Evolutionary conservation across 257 asterid species (phyloP).

Genomic region (Nicotiana tomentosiformis): DNA sequence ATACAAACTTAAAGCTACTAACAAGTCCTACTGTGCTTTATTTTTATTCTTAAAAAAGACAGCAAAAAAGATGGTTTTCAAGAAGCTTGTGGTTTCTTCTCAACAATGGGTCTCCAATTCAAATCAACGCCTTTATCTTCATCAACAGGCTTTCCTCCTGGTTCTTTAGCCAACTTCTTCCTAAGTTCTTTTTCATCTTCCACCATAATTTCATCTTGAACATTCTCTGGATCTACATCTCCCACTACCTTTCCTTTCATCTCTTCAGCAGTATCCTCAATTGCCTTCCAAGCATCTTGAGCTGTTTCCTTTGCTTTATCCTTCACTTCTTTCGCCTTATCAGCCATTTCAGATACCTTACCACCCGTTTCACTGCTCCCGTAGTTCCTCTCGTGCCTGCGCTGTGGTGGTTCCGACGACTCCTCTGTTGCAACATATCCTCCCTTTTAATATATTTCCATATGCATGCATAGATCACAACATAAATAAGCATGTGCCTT

Average conservation of each 20-base stretch:
- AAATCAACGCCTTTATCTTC: constrained; percentile 26
- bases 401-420: neutral
- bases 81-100: constrained; percentile 16
- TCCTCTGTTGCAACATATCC: constrained; percentile 2
- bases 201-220: neutral
- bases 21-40: neutral
- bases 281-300: constrained; percentile 16
- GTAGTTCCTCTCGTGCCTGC: neutral
- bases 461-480: neutral
- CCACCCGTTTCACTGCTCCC: neutral
- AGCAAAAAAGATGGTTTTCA: neutral
- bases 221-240: neutral
- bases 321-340: neutral
- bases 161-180: constrained; percentile 19
- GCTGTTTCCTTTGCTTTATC: constrained; percentile 7
- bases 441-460: neutral
- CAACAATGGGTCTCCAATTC: constrained; percentile 24
- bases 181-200: constrained; percentile 15
- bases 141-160: constrained; percentile 33
- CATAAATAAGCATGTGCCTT: neutral
- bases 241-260: neutral
- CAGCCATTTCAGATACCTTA: constrained; percentile 10
- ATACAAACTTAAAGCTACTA: neutral
- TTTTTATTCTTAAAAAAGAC: neutral
- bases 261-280: neutral